phyloP scores from a whole-genome alignment of 2,329 filamentous ascomycete species.

The Ceratocystis alfenasii region DNA sequence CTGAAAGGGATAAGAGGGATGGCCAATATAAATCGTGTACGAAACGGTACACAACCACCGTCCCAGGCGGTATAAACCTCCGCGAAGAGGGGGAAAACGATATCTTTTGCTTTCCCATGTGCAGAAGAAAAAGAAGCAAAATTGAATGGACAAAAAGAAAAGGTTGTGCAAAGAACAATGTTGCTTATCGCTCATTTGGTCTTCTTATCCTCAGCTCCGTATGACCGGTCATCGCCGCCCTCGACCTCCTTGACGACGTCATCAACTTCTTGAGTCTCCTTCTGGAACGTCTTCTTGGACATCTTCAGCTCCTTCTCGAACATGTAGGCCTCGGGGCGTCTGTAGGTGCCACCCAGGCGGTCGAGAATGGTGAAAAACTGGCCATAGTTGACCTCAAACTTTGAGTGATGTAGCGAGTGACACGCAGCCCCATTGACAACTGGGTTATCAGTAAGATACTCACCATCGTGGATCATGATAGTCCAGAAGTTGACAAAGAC shows the following conservation, averaged over 20 bases:
- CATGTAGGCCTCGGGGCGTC: conserved; percentile 71
- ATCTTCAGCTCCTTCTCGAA: conserved; percentile 80
- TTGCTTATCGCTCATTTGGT: conserved; percentile 27
- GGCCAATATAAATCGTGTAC: neutral
- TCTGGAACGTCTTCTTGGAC: conserved; percentile 65
- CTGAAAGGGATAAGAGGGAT: neutral
- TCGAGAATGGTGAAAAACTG: conserved; percentile 93
- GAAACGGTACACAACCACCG: neutral
- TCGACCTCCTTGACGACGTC: conserved; percentile 61
- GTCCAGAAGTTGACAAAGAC: conserved; percentile 95
- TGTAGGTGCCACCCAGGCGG: conserved; percentile 73
- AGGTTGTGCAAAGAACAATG: conserved; percentile 8
- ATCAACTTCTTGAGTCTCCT: conserved; percentile 66
- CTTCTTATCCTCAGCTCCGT: conserved; percentile 38
- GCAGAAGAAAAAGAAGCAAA: neutral
- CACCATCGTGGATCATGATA: conserved; percentile 89
- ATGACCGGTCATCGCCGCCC: conserved; percentile 41
- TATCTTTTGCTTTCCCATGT: neutral
- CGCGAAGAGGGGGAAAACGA: neutral
- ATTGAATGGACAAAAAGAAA: neutral
- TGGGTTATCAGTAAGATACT: conserved; percentile 84
- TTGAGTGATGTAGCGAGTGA: conserved; percentile 62
- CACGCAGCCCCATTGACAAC: conserved; percentile 89
- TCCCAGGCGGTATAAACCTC: neutral
- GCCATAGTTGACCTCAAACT: conserved; percentile 61